phyloP scores from a whole-genome alignment of 1,139 yeast genomes.

The Pneumocystis canis region DNA sequence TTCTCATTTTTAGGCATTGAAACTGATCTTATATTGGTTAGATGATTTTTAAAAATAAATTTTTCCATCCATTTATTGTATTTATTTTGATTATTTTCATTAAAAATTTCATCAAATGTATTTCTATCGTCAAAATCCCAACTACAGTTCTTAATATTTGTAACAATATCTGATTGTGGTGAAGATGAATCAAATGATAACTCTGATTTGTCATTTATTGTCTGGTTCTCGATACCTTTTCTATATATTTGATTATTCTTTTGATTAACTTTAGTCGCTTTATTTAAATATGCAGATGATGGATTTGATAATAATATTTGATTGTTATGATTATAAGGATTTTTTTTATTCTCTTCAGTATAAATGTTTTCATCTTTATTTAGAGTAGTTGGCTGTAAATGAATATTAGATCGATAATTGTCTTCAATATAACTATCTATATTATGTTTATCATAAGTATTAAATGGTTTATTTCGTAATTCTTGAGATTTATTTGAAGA shows the following conservation, averaged over 20 bases:
- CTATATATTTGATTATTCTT: background rate
- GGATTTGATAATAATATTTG: background rate
- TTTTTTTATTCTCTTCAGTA: background rate
- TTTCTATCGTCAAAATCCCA: background rate
- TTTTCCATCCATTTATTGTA: background rate
- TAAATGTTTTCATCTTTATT: background rate
- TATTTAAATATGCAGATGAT: background rate
- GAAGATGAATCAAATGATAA: background rate
- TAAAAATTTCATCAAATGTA: background rate
- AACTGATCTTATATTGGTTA: background rate
- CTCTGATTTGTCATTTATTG: background rate
- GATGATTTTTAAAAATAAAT: background rate
- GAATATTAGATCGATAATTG: background rate
- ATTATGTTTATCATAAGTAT: background rate
- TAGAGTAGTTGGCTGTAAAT: background rate
- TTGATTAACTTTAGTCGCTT: background rate
- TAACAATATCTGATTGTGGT: background rate
- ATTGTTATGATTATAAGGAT: background rate
- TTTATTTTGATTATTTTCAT: background rate
- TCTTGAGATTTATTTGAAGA: background rate
- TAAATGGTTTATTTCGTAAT: background rate
- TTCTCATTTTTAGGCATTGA: background rate
- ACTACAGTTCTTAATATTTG: background rate
- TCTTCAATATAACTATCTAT: background rate
- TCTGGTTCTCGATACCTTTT: background rate